phyloP scores from a whole-genome alignment of 148 eudicot species.

The Camellia japonica region DNA sequence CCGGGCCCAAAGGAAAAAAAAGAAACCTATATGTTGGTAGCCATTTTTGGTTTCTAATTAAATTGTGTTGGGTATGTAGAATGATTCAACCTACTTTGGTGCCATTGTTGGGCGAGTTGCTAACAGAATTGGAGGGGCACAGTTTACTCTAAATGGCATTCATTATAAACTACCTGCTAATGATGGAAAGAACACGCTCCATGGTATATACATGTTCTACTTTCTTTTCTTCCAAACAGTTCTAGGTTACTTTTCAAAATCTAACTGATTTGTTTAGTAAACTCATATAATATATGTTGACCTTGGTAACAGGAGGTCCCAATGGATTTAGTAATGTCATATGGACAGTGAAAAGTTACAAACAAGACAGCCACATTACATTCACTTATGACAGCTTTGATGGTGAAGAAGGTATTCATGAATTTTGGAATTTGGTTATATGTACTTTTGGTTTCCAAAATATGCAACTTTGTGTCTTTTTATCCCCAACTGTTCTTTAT shows the following conservation, averaged over 20 bases:
- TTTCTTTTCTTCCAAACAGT: not conserved
- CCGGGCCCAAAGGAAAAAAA: too few species aligned
- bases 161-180: constrained; percentile 51
- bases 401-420: constrained; percentile 46
- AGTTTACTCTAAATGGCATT: constrained; percentile 46
- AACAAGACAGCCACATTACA: constrained; percentile 31
- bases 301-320: constrained; percentile 43
- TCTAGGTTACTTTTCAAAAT: not conserved
- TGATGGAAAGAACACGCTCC: constrained; percentile 67
- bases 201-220: constrained; percentile 37
- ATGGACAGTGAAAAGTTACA: constrained; percentile 35
- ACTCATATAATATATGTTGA: not conserved
- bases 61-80: constrained; percentile 30
- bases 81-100: constrained; percentile 63
- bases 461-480: too few species aligned
- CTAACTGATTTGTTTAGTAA: not conserved
- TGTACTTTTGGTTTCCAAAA: too few species aligned
- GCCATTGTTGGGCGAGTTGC: constrained; percentile 76
- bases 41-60: too few species aligned
- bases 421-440: not conserved
- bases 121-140: constrained; percentile 61
- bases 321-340: constrained; percentile 49
- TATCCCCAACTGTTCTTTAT: not conserved
- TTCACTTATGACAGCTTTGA: constrained; percentile 42
- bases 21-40: too few species aligned